Percentiles rank a stretch among this genome's conserved stretches.
These are phyloP conservation scores for Annulohypoxylon nitens DNA, from an alignment of 495 filamentous ascomycete genomes.

Conservation along the genomic window DNA sequence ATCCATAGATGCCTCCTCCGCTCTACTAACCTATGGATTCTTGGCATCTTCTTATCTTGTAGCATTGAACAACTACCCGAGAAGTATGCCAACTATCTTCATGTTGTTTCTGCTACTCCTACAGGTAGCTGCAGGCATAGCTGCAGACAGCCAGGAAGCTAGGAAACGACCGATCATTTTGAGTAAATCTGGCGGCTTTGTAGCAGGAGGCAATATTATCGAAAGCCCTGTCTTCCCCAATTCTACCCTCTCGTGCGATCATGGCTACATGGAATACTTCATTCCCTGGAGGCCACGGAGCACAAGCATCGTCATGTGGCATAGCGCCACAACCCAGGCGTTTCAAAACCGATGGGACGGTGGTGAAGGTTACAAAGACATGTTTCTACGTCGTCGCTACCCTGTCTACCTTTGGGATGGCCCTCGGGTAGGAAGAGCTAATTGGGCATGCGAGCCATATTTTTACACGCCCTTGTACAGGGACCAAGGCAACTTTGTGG, in stretches of 20 bases:
- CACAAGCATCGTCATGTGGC: conserved; percentile 64
- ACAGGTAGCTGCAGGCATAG: background rate
- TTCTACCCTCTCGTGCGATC: conserved; percentile 60
- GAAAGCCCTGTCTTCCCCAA: conserved; percentile 47
- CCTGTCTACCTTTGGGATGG: conserved; percentile 65
- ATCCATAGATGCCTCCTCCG: background rate
- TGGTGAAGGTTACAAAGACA: conserved; percentile 64
- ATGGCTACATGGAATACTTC: conserved; percentile 67
- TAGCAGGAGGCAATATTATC: conserved; percentile 55
- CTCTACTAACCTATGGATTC: background rate
- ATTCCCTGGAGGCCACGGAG: conserved; percentile 59
- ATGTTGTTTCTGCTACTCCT: conserved; percentile 7
- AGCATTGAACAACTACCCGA: conserved; percentile 1
- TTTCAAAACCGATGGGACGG: conserved; percentile 65
- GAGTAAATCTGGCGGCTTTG: conserved; percentile 58
- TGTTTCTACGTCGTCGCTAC: conserved; percentile 62
- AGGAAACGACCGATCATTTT: conserved; percentile 52
- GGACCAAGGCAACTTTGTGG: conserved; percentile 59
- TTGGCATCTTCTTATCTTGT: background rate
- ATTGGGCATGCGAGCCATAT: conserved; percentile 58
- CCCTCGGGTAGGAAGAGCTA: conserved; percentile 60
- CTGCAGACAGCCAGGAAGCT: background rate
- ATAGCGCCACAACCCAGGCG: conserved; percentile 61
- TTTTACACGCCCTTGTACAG: conserved; percentile 54
- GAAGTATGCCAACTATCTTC: conserved; percentile 7